Evolutionary conservation across 2,329 filamentous ascomycete species (phyloP), one percentile per base, ranked within the genome.

Genomic region (Pseudogymnoascus sp.): DNA sequence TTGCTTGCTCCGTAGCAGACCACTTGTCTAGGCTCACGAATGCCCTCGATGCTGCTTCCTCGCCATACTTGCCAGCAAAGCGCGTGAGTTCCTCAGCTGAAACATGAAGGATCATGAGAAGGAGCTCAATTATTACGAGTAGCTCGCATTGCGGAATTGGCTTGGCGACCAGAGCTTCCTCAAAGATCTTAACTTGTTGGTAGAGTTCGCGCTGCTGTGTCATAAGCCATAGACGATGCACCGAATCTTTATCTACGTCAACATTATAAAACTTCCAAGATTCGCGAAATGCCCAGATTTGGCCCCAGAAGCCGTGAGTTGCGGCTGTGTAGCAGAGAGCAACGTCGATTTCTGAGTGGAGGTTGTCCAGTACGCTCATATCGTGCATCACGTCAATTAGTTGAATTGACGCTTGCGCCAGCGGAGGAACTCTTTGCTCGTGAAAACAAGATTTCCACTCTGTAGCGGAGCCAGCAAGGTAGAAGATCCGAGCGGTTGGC

Each of bases 1-100:
- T 46, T 46, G 42, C 21, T 25, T 46, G 42, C 21, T 46, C 42
- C 12, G 42, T 46, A 14, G 3, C 12, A 46, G 28, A 42, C 67
- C 67, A 67, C 11, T 12, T 36, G 7, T 56, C 46, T 3, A 67
- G 60, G 1, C 18, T 28, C n/a, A 37, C 28, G 9, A 40, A 42
- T 4, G 62, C 63, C 18, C 40, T 43, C 14, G 42, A 34, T 14
- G 66, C 65, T 61, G 60, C 66, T 23, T 67, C 67, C 28, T 64
- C 65, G 18, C 67, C 67, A 16, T 63, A 64, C 31, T 63, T 67
- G 12, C 67, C 67, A 2, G 67, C 67, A 31, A 68, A 67, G 18
- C 61, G 59, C 21, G 64, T 63, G 7, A 68, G 62, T 38, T 67
- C 65, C 7, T 68, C 66, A 4, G 63, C 53, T 1, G 59, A 63